Percentiles rank a stretch among this genome's conserved stretches.
These are phyloP conservation scores for Pleodorina starrii DNA, from an alignment of 139 green algal genomes.

Conservation along the genomic window DNA sequence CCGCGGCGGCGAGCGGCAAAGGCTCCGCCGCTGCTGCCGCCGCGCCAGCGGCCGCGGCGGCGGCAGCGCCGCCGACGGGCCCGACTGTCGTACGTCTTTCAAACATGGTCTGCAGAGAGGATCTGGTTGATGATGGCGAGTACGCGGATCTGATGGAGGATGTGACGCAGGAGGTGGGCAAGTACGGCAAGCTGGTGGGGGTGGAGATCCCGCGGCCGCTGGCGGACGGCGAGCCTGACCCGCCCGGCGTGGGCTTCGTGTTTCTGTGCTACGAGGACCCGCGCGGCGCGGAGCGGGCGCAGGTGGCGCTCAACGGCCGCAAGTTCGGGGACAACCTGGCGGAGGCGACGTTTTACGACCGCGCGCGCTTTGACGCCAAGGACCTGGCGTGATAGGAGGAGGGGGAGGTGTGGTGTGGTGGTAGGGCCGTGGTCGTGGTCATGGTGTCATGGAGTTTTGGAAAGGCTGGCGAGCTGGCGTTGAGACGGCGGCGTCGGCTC, in stretches of 20 bases:
- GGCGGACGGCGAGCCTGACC: conserved; percentile 15
- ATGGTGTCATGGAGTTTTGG: no score
- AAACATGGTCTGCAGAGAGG: conserved; percentile 67
- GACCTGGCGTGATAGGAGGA: background rate
- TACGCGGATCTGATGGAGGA: conserved; percentile 71
- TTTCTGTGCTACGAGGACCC: conserved; percentile 64
- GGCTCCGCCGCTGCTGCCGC: background rate
- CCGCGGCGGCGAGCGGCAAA: background rate
- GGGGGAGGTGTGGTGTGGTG: no score
- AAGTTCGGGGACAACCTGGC: conserved; percentile 67
- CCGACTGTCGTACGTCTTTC: conserved; percentile 62
- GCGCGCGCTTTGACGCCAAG: conserved; percentile 8
- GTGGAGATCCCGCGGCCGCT: conserved; percentile 68
- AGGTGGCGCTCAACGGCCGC: conserved; percentile 68
- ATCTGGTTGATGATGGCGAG: conserved; percentile 75
- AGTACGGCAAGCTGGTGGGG: conserved; percentile 71
- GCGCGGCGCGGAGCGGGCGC: conserved; percentile 51
- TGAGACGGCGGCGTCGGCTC: no score
- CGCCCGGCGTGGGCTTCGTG: conserved; percentile 73
- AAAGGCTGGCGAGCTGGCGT: no score
- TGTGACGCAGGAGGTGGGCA: conserved; percentile 67
- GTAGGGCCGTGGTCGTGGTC: no score
- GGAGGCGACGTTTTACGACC: conserved; percentile 62
- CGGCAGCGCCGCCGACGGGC: background rate
- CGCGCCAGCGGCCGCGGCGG: background rate